phyloP scores from a whole-genome alignment of 306 rosid species.

The Oemleria cerasiformis region DNA sequence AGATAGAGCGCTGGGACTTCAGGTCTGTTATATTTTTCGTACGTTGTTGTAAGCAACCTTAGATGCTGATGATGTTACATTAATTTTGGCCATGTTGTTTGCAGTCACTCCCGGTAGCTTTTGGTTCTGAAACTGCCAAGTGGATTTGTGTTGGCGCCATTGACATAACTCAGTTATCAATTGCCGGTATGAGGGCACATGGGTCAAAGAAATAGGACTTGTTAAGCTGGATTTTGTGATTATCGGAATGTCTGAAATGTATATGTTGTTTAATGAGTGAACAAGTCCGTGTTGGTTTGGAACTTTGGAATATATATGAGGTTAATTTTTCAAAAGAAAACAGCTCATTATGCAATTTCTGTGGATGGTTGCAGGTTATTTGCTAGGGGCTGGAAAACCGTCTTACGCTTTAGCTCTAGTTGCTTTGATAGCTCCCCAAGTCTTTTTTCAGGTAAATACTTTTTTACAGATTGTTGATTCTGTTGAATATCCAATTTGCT shows the following conservation, averaged over 20 bases:
- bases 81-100: slow-evolving; percentile 32
- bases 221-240: background rate
- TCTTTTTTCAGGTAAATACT: slow-evolving; percentile 71
- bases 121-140: slow-evolving; percentile 92
- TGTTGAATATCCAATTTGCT: background rate
- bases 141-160: slow-evolving; percentile 99
- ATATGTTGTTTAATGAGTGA: too few species aligned
- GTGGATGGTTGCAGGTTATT: slow-evolving; percentile 60
- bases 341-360: background rate
- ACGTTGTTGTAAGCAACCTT: slow-evolving; percentile 7
- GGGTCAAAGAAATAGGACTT: background rate
- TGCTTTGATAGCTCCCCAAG: slow-evolving; percentile 78
- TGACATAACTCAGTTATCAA: slow-evolving; percentile 83
- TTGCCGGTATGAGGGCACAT: slow-evolving; percentile 54
- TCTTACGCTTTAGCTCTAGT: slow-evolving; percentile 80
- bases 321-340: background rate
- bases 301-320: background rate
- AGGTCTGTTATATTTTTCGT: slow-evolving; percentile 46
- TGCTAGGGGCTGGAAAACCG: slow-evolving; percentile 87
- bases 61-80: slow-evolving; percentile 23
- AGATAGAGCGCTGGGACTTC: slow-evolving; percentile 96
- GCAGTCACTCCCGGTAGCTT: slow-evolving; percentile 97
- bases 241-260: too few species aligned
- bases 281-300: too few species aligned
- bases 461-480: background rate